Evolutionary conservation across 306 rosid species (phyloP).

Genomic region (Citrullus mucosospermus): DNA sequence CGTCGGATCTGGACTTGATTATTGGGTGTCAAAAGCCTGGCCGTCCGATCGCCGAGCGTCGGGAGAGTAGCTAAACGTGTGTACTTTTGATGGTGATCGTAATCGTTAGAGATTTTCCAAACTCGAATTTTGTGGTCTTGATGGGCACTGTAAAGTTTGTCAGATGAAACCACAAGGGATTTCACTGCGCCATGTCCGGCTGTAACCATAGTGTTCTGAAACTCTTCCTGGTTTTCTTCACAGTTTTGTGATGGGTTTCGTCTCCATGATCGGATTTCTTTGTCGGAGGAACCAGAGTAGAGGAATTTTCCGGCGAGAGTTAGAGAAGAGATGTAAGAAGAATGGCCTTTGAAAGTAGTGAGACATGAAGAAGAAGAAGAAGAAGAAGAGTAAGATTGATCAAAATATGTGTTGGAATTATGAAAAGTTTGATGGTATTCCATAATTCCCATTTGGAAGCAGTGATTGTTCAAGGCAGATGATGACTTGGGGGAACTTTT

Average conservation of each 20-base stretch:
- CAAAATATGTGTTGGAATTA: neutral
- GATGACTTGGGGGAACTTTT: neutral
- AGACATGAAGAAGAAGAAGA: conserved; percentile 35
- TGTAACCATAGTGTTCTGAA: conserved; percentile 13
- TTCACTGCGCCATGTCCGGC: conserved; percentile 82
- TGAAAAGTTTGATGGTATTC: conserved; percentile 27
- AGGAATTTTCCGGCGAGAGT: conserved; percentile 41
- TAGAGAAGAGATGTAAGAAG: conserved; percentile 56
- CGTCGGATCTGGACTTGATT: conserved; percentile 66
- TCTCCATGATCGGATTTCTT: conserved; percentile 56
- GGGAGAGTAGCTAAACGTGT: conserved; percentile 69
- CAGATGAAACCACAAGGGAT: conserved; percentile 43
- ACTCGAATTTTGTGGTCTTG: conserved; percentile 86
- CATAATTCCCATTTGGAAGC: conserved; percentile 36
- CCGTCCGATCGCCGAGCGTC: conserved; percentile 54
- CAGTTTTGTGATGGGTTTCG: conserved; percentile 8
- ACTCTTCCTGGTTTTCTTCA: neutral
- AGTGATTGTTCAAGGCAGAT: conserved; percentile 4
- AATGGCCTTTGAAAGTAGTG: conserved; percentile 39
- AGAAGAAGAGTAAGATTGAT: conserved; percentile 3
- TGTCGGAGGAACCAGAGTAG: conserved; percentile 61
- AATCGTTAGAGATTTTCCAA: conserved; percentile 37
- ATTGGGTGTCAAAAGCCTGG: conserved; percentile 41
- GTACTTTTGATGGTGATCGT: conserved; percentile 25
- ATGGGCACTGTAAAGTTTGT: conserved; percentile 69